phyloP scores from a whole-genome alignment of 306 rosid genomes.

The Cicer pinnatifidum region DNA sequence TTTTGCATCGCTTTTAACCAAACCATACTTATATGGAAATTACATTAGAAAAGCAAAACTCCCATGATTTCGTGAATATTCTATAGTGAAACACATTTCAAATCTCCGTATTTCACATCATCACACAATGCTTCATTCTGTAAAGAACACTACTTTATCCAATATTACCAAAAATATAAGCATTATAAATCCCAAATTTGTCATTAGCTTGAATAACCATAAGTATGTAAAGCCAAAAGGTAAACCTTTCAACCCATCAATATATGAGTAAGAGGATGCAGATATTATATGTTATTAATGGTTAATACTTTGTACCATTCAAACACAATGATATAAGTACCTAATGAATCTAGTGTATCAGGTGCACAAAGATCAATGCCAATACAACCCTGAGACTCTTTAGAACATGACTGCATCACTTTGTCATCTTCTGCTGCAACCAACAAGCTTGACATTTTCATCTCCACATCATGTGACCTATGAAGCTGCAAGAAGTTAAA shows the following conservation, averaged over 20 bases:
- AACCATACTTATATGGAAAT: neutral
- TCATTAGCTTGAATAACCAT: neutral
- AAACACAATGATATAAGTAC: constrained; percentile 46
- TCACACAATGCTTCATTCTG: neutral
- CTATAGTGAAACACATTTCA: neutral
- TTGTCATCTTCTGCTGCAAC: constrained; percentile 47
- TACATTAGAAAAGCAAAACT: constrained; percentile 13
- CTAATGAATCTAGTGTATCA: constrained; percentile 61
- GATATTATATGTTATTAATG: constrained; percentile 29
- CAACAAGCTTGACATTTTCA: constrained; percentile 44
- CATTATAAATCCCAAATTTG: constrained; percentile 2
- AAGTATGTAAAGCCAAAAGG: constrained; percentile 7
- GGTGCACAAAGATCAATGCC: constrained; percentile 60
- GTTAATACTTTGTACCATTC: constrained; percentile 24
- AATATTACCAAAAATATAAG: constrained; percentile 8
- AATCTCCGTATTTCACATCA: constrained; percentile 3
- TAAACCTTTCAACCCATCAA: constrained; percentile 35
- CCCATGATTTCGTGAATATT: constrained; percentile 8
- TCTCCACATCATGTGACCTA: constrained; percentile 56
- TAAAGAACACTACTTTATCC: constrained; percentile 1
- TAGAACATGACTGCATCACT: constrained; percentile 40
- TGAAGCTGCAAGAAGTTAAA: constrained; percentile 72
- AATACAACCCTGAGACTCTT: constrained; percentile 45
- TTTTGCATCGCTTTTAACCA: neutral
- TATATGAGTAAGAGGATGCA: constrained; percentile 27